Evolutionary conservation across 305 asterid genomes (phyloP).

Genomic region (Fraxinus nigra): DNA sequence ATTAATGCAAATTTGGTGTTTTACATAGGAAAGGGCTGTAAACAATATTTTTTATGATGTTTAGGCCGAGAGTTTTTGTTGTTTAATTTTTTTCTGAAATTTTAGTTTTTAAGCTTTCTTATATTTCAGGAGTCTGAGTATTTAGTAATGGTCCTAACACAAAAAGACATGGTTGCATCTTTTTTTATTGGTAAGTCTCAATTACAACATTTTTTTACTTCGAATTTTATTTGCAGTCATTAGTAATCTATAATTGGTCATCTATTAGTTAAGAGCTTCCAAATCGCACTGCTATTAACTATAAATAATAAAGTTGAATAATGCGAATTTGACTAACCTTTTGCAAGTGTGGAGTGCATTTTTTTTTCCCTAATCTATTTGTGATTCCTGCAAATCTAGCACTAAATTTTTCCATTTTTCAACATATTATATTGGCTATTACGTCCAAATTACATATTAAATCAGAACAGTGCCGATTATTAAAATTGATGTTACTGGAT

Average conservation of each 20-base stretch:
- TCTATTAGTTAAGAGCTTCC: background rate
- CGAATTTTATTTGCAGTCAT: slow-evolving; percentile 10
- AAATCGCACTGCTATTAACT: background rate
- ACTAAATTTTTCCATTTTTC: background rate
- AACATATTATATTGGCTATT: background rate
- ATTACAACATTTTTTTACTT: background rate
- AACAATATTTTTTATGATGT: background rate
- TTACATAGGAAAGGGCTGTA: background rate
- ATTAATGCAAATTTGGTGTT: background rate
- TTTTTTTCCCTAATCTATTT: background rate
- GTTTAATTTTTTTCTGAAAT: background rate
- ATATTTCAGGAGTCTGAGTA: background rate
- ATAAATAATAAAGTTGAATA: background rate
- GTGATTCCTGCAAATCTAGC: background rate
- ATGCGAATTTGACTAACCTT: background rate
- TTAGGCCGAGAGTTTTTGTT: background rate
- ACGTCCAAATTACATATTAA: background rate
- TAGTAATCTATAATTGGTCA: slow-evolving; percentile 11
- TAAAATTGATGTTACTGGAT: background rate
- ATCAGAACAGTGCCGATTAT: background rate
- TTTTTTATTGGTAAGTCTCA: background rate
- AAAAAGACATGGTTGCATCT: background rate
- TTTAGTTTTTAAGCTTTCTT: background rate
- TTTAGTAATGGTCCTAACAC: background rate
- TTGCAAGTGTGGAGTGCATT: background rate